phyloP scores from a whole-genome alignment of 495 filamentous ascomycete species.

The Melanomma pulvis-pyrius region DNA sequence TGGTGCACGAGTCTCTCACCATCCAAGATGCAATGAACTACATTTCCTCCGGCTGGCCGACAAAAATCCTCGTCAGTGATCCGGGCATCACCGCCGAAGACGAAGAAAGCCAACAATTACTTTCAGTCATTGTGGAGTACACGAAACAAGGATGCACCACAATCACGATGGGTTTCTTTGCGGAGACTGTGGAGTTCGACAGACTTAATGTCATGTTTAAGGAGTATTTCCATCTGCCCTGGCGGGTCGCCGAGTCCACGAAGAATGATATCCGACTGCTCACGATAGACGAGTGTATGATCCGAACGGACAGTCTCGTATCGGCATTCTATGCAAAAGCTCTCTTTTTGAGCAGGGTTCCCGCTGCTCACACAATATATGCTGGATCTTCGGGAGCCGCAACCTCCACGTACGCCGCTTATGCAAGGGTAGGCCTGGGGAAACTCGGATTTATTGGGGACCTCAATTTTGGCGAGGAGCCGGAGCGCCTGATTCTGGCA shows the following conservation, averaged over 20 bases:
- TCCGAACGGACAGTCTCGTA: slow-evolving; percentile 18
- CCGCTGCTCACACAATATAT: slow-evolving; percentile 26
- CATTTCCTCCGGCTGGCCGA: slow-evolving; percentile 31
- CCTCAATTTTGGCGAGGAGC: slow-evolving; percentile 29
- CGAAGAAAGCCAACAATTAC: slow-evolving; percentile 19
- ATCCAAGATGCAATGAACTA: slow-evolving; percentile 33
- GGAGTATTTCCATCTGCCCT: slow-evolving; percentile 25
- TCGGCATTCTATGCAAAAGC: slow-evolving; percentile 23
- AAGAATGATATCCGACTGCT: slow-evolving; percentile 10
- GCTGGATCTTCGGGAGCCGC: neutral
- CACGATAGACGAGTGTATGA: slow-evolving; percentile 15
- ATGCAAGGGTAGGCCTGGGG: slow-evolving; percentile 27
- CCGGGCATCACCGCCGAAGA: slow-evolving; percentile 9
- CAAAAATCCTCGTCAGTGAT: slow-evolving; percentile 31
- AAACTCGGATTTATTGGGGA: slow-evolving; percentile 36
- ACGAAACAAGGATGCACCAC: slow-evolving; percentile 35
- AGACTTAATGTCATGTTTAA: slow-evolving; percentile 19
- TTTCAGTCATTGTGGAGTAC: slow-evolving; percentile 18
- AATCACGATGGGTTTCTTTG: slow-evolving; percentile 32
- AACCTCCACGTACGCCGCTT: slow-evolving; percentile 24
- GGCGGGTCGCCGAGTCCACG: slow-evolving; percentile 13
- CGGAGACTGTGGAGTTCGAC: slow-evolving; percentile 3
- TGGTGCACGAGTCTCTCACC: slow-evolving; percentile 30
- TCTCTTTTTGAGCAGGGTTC: slow-evolving; percentile 22
- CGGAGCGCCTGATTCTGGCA: slow-evolving; percentile 31